Conservation (phyloP, 163 green algal species). For the Volvox carteri region DNA sequence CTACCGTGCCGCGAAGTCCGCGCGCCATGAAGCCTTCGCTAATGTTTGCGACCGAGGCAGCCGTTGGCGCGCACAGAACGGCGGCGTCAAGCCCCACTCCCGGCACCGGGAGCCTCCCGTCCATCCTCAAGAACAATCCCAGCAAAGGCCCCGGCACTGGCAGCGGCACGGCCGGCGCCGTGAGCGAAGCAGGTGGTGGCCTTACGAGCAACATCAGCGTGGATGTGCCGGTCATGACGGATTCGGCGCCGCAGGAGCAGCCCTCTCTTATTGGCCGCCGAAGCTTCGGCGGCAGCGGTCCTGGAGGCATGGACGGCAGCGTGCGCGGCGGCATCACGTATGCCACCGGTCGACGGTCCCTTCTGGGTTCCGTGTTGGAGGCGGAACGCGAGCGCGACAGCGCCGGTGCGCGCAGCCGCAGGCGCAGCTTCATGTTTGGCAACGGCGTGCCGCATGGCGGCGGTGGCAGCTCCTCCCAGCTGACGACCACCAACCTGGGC, state of each 20-base stretch:
- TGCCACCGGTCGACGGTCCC: not conserved
- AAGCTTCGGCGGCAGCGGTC: not conserved
- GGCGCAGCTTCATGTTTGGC: slow-evolving; percentile 51
- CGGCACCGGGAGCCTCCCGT: not conserved
- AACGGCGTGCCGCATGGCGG: not conserved
- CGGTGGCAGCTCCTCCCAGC: not conserved
- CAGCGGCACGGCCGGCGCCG: not conserved
- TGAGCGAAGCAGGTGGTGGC: not conserved
- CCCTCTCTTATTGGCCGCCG: not conserved
- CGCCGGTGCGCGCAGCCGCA: slow-evolving; percentile 8
- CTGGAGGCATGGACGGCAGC: not conserved
- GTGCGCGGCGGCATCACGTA: slow-evolving; percentile 30
- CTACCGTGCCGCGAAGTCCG: too few species aligned
- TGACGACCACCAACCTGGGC: not conserved
- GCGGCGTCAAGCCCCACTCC: not conserved
- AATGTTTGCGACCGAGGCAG: too few species aligned
- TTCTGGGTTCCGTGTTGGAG: slow-evolving; percentile 38
- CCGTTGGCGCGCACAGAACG: too few species aligned
- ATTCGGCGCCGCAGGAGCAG: not conserved
- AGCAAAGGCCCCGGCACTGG: not conserved
- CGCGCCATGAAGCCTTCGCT: too few species aligned
- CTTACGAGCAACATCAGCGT: not conserved
- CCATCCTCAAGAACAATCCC: not conserved
- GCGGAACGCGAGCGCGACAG: slow-evolving; percentile 26
- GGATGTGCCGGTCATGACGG: not conserved